A percentile compares a stretch with the other conserved stretches of the same genome.
Conservation (phyloP, 1,284 basidiomycete genomes). For the Microbotryomycetes sp. region DNA sequence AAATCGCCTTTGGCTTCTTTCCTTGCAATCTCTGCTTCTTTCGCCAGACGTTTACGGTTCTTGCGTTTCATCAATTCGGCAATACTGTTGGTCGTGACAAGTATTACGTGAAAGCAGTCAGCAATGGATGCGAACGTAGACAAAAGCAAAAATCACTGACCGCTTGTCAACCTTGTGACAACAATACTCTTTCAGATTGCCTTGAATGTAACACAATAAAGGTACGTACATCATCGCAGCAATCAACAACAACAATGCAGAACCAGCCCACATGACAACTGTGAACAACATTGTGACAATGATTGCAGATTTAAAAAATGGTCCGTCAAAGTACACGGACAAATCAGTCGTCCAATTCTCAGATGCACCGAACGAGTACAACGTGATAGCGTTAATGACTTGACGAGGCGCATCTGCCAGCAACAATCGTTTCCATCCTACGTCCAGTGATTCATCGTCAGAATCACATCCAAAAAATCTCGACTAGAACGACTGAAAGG, state of each 20-base stretch:
- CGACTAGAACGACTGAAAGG: neutral
- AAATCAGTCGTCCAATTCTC: conserved; percentile 61
- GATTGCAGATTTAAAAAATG: conserved; percentile 33
- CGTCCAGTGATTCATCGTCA: neutral
- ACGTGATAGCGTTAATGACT: conserved; percentile 86
- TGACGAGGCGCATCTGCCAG: conserved; percentile 97
- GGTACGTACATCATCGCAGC: conserved; percentile 88
- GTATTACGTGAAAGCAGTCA: conserved; percentile 1
- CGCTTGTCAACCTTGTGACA: conserved; percentile 99
- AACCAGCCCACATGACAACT: conserved; percentile 76
- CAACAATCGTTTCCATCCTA: conserved; percentile 91
- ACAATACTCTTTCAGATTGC: conserved; percentile 72
- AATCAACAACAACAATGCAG: conserved; percentile 68
- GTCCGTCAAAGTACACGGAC: conserved; percentile 52
- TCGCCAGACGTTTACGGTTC: conserved; percentile 75
- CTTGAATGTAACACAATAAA: conserved; percentile 82
- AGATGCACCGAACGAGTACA: conserved; percentile 83
- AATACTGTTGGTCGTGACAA: conserved; percentile 52
- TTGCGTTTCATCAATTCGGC: conserved; percentile 85
- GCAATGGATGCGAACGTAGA: neutral
- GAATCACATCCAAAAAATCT: neutral
- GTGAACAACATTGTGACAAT: conserved; percentile 86
- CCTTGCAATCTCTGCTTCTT: conserved; percentile 74
- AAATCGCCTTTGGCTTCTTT: conserved; percentile 85
- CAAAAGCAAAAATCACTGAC: too few relatives aligned